Base-by-base conservation (phyloP, 495 filamentous ascomycete genomes). In the Schizothecium vesticola region DNA sequence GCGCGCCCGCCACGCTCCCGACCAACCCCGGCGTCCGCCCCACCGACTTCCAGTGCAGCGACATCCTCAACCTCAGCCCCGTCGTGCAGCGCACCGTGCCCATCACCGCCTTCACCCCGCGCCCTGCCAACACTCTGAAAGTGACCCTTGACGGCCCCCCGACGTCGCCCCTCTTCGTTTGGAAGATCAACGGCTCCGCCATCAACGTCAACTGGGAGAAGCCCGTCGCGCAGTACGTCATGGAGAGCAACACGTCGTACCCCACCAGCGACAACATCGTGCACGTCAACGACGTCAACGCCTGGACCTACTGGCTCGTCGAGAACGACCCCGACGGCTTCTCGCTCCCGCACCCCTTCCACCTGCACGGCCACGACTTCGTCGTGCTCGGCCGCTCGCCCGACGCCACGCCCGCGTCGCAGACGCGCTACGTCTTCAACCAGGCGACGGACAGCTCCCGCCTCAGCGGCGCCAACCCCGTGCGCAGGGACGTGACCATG, bases 401-500 rank as follows among this genome's bases (percentile, higher is more conserved):
- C 61, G 72, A 71, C 69, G 67, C 22, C 28, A 3, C 66, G 6
- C 65, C 71, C 13, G 61, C 21, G 9, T 57, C 63, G 1, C 70
- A 74, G 24, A 65, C 63, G 0, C 69, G 63, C 63, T 77, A 66
- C 67, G 55, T 64, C 76, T 87, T 82, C 75, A 77, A 69, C 67
- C 56, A 73, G 28, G 56, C 69, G 24, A 56, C 67, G 21, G 71
- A 81, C 67, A 33, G 66, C 1, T 2, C 16, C 66, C 57, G 58
- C 1, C 71, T 86, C 28, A 80, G 81, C 24, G 73, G 79, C 51
- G 57, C 64, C n/a, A 89, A 84, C 73, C 88, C 89, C 2, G 80
- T 82, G 0, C 81, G 89, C 1, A 81, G 90, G 9, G 89, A 92
- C 76, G 85, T 85, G 1, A 81, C 86, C 8, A 80, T 89, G 72